Conservation (phyloP, 2,329 filamentous ascomycete genomes). For the Emergomyces orientalis region DNA sequence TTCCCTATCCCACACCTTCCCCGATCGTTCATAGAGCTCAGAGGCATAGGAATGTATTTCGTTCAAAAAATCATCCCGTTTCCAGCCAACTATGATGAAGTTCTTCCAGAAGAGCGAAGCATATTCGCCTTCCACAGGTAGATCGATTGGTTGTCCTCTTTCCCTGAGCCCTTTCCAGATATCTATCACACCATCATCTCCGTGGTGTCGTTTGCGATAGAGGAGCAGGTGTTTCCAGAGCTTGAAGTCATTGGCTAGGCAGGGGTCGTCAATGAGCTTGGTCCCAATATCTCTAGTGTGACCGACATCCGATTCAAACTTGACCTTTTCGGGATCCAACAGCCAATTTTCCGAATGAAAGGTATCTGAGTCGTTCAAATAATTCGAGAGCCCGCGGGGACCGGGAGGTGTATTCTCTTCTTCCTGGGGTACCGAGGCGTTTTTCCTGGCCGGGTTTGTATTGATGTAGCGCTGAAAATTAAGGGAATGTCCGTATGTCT, state of each 20-base stretch:
- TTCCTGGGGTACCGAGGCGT: not conserved
- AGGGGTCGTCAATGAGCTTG: conserved; percentile 31
- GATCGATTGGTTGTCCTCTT: conserved; percentile 23
- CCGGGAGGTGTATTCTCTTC: not conserved
- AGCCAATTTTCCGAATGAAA: conserved; percentile 1
- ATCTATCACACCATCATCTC: conserved; percentile 32
- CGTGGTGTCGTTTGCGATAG: conserved; percentile 36
- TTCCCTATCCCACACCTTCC: conserved; percentile 28
- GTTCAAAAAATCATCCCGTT: conserved; percentile 25
- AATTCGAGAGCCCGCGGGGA: conserved; percentile 9
- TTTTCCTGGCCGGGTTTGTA: not conserved
- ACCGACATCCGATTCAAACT: conserved; percentile 36
- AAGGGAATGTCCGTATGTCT: not conserved
- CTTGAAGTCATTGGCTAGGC: conserved; percentile 28
- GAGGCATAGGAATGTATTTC: conserved; percentile 32
- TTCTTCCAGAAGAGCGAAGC: conserved; percentile 37
- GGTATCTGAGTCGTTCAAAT: conserved; percentile 10
- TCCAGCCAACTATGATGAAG: conserved; percentile 31
- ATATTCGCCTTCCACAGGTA: conserved; percentile 29
- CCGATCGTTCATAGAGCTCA: conserved; percentile 32
- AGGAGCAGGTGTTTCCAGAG: conserved; percentile 39
- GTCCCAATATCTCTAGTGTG: conserved; percentile 27
- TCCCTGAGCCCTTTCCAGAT: conserved; percentile 34
- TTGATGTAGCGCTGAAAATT: not conserved
- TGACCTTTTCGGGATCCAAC: conserved; percentile 26